These are phyloP conservation scores for Neofusicoccum ribis DNA, from an alignment of 2,329 filamentous ascomycete genomes.

Conservation along the genomic window DNA sequence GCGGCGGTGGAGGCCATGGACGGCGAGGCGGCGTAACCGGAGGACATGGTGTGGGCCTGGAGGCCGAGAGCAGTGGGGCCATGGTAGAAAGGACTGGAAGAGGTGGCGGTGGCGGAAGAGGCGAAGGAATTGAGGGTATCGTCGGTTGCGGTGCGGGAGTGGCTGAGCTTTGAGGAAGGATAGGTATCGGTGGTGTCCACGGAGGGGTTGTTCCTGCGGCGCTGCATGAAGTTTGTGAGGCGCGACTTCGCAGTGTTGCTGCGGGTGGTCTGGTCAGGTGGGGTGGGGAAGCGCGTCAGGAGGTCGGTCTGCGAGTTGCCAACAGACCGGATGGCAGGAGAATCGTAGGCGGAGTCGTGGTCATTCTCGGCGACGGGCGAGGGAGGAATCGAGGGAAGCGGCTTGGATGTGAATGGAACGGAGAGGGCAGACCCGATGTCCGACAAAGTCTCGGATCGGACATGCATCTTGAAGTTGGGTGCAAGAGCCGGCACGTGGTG, in stretches of 20 bases:
- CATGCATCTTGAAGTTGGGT: constrained; percentile 46
- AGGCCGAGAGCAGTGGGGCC: not conserved
- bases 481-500: constrained; percentile 50
- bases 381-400: not conserved
- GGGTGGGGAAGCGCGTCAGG: not conserved
- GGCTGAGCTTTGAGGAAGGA: not conserved
- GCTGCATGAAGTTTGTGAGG: not conserved
- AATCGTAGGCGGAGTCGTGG: not conserved
- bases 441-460: constrained; percentile 48
- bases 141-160: constrained; percentile 1
- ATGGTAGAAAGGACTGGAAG: not conserved
- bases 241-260: not conserved
- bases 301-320: constrained; percentile 3
- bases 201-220: constrained; percentile 1
- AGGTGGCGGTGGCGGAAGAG: not conserved
- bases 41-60: not conserved
- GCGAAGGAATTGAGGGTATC: not conserved
- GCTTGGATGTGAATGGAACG: constrained; percentile 31
- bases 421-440: constrained; percentile 51
- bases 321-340: not conserved
- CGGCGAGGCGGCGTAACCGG: not conserved
- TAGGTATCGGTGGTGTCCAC: not conserved
- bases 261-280: not conserved
- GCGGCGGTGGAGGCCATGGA: not conserved
- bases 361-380: constrained; percentile 4